Base-by-base conservation (phyloP, 257 asterid species). In the Penstemon eatonii region DNA sequence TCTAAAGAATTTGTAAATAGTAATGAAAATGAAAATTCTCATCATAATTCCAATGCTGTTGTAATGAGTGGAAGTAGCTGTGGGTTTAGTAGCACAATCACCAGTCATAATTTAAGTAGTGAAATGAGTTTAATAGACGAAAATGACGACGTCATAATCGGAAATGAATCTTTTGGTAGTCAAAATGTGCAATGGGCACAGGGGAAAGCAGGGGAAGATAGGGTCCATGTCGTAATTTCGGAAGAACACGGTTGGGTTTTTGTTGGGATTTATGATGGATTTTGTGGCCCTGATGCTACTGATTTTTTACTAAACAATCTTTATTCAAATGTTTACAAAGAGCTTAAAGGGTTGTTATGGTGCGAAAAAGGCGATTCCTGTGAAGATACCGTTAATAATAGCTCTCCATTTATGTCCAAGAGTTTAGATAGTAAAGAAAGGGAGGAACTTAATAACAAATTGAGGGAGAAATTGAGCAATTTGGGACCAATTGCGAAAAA, bases 131-230 rank as follows among this genome's bases (percentile, higher is more conserved):
- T 85, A 65, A 73, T 60, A n/a, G 95, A 90, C 37, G 96, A 90
- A 59, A 79, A 84, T 39, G 94, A 87, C 39, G 90, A 80, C 39
- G 89, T 76, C 33, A 53, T 6, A 4, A 11, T 9, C 3, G 72
- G 84, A 7, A 75, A 79, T 11, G 96, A 86, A 5, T 84, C 96
- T 1, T 89, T 87, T 65, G 83, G 86, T 8, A 85, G 93, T 50
- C 92, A 82, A 68, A 93, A 86, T 65, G 87, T 90, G 60, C 99
- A 91, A 78, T 94, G 99, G 99, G 99, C 99, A 1, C 97, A 91
- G 72, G 97, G 99, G 4, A 94, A 94, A 66, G 97, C 99, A 1
- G 99, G 99, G 33, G 97, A 94, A 56, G 97, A 91, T 75, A 68
- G 99, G 63, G 95, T 94, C 6, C 99, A 91, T 68, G 65, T 94